Evolutionary conservation across 1,284 basidiomycete species (phyloP).

Genomic region (Peniophora sp.): DNA sequence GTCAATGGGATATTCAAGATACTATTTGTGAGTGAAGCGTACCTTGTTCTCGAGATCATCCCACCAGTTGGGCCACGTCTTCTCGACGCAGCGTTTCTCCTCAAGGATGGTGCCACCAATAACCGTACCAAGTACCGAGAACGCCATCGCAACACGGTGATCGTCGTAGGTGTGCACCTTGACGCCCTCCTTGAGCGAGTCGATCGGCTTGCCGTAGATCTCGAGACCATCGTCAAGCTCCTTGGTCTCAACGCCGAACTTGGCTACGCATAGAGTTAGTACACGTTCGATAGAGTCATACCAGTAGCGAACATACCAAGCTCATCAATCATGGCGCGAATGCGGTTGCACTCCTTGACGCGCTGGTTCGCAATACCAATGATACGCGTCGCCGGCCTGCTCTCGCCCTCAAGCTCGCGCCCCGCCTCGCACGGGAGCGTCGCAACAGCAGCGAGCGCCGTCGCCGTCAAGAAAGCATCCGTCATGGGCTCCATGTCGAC

Average conservation of each 20-base stretch:
- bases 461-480: conserved; percentile 96
- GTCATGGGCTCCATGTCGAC: conserved; percentile 99
- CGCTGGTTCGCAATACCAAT: conserved; percentile 96
- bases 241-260: conserved; percentile 90
- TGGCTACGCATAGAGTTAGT: conserved; percentile 45
- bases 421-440: conserved; percentile 35
- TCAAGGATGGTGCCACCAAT: conserved; percentile 78
- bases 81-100: conserved; percentile 97
- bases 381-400: conserved; percentile 64
- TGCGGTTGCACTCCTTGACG: conserved; percentile 98
- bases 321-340: conserved; percentile 94
- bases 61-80: conserved; percentile 99
- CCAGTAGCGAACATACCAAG: conserved; percentile 44
- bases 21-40: conserved; percentile 9
- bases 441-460: conserved; percentile 86
- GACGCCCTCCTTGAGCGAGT: conserved; percentile 57
- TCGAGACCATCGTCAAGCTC: conserved; percentile 94
- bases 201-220: conserved; percentile 71
- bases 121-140: conserved; percentile 80
- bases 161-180: conserved; percentile 96
- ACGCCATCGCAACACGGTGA: conserved; percentile 98
- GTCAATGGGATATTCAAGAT: conserved; percentile 3
- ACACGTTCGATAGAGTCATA: not conserved
- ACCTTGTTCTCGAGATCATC: conserved; percentile 95
- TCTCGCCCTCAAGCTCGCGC: conserved; percentile 24